phyloP scores from a whole-genome alignment of 2,329 filamentous ascomycete genomes.

The Penicillium sp. region DNA sequence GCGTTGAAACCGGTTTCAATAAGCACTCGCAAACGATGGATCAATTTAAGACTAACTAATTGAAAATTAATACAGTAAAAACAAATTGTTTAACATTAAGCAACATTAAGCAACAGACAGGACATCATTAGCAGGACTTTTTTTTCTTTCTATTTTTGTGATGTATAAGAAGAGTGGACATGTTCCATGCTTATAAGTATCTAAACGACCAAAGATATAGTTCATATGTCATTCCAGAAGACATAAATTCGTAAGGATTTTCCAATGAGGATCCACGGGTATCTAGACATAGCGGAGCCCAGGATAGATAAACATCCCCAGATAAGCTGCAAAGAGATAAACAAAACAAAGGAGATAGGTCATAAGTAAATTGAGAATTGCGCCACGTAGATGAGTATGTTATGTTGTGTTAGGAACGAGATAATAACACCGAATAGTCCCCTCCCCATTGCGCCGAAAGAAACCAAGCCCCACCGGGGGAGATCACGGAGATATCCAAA shows the following conservation, averaged over 20 bases:
- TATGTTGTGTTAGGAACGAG: slow-evolving; percentile 8
- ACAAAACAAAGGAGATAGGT: not conserved
- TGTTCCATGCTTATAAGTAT: not conserved
- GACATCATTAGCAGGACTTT: not conserved
- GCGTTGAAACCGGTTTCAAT: not conserved
- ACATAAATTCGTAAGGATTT: slow-evolving; percentile 5
- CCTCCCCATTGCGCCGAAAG: slow-evolving; percentile 12
- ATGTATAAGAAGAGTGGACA: not conserved
- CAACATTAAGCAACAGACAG: too few relatives aligned
- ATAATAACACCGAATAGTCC: slow-evolving; percentile 5
- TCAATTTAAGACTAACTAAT: not conserved
- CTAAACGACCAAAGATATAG: not conserved
- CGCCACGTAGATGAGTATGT: slow-evolving; percentile 16
- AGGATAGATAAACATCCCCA: not conserved
- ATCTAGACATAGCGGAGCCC: slow-evolving; percentile 8
- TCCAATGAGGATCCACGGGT: slow-evolving; percentile 4
- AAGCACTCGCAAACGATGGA: not conserved
- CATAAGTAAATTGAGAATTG: slow-evolving; percentile 2
- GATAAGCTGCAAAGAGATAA: not conserved
- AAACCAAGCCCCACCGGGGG: slow-evolving; percentile 4
- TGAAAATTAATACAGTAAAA: not conserved
- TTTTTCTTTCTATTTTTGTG: not conserved
- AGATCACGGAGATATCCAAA: slow-evolving; percentile 11
- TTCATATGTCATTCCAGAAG: slow-evolving; percentile 1
- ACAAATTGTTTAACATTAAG: not conserved